Conservation (phyloP, 345 rosid species). For the Eutrema yunnanense region DNA sequence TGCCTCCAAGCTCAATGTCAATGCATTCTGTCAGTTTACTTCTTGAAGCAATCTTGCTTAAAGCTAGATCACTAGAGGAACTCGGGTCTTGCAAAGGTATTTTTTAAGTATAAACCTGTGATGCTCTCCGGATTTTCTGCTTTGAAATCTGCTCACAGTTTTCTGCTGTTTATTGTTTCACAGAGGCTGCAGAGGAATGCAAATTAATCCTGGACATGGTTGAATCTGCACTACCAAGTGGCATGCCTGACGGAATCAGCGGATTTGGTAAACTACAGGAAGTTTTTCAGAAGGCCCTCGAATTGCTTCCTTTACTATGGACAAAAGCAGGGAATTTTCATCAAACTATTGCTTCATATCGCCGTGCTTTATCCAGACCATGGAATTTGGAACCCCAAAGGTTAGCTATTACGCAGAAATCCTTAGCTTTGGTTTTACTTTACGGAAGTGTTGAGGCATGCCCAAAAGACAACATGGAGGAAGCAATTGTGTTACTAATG, state of each 20-base stretch:
- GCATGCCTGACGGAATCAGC: constrained; percentile 50
- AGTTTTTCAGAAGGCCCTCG: constrained; percentile 72
- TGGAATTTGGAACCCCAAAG: constrained; percentile 83
- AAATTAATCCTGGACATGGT: constrained; percentile 57
- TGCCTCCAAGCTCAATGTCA: constrained; percentile 55
- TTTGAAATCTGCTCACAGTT: neutral
- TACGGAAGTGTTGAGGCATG: constrained; percentile 70
- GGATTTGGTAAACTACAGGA: constrained; percentile 79
- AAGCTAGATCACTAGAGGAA: constrained; percentile 76
- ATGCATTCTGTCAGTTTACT: constrained; percentile 90
- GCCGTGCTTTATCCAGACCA: constrained; percentile 62
- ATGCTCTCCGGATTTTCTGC: neutral
- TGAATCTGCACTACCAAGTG: constrained; percentile 71
- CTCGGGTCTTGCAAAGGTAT: constrained; percentile 64
- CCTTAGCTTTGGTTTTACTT: constrained; percentile 68
- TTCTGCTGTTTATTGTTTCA: constrained; percentile 27
- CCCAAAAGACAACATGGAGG: constrained; percentile 58
- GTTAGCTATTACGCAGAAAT: constrained; percentile 70
- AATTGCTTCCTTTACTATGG: constrained; percentile 77
- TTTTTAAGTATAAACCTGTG: neutral
- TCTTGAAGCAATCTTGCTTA: constrained; percentile 83
- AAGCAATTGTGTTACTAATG: constrained; percentile 74
- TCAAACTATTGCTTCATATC: constrained; percentile 71
- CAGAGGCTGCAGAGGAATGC: constrained; percentile 97
- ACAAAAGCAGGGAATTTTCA: constrained; percentile 56